These are phyloP conservation scores for Eimeria sp. DNA, from an alignment of 169 alveolate species.

Conservation along the genomic window DNA sequence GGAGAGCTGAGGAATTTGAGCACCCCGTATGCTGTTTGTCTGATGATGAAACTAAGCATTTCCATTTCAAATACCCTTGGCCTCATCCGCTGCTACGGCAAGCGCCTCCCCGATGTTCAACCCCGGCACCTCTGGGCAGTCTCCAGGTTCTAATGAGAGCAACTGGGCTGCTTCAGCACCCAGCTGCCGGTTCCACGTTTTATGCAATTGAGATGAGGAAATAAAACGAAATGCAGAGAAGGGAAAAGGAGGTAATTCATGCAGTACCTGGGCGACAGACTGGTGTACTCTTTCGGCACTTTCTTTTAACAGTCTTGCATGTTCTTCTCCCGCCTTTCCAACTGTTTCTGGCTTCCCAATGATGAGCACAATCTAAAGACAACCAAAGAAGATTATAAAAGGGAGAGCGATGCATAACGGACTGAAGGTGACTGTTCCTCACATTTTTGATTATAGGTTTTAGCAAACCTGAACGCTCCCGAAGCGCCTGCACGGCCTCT, in stretches of 20 bases:
- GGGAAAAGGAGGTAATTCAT: background rate
- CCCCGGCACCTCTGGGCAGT: background rate
- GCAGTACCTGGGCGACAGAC: constrained; percentile 39
- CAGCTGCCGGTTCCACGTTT: background rate
- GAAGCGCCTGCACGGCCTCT: background rate
- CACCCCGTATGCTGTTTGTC: background rate
- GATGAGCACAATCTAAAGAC: background rate
- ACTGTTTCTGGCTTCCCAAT: background rate
- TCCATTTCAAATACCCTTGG: constrained; percentile 1
- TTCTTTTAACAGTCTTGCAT: background rate
- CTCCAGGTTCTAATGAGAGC: background rate
- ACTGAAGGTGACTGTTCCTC: background rate
- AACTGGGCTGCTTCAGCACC: background rate
- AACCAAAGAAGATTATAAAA: background rate
- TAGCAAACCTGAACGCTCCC: background rate
- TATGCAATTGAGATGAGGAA: too few species aligned
- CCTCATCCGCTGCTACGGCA: background rate
- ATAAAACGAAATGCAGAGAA: background rate
- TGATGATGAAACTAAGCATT: background rate
- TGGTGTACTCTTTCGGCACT: background rate
- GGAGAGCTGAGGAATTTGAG: background rate
- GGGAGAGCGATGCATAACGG: background rate
- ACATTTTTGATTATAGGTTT: constrained; percentile 11
- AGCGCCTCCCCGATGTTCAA: background rate
- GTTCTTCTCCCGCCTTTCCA: constrained; percentile 16